Conservation (phyloP, 1,284 basidiomycete genomes). For the Trametes pubescens region DNA sequence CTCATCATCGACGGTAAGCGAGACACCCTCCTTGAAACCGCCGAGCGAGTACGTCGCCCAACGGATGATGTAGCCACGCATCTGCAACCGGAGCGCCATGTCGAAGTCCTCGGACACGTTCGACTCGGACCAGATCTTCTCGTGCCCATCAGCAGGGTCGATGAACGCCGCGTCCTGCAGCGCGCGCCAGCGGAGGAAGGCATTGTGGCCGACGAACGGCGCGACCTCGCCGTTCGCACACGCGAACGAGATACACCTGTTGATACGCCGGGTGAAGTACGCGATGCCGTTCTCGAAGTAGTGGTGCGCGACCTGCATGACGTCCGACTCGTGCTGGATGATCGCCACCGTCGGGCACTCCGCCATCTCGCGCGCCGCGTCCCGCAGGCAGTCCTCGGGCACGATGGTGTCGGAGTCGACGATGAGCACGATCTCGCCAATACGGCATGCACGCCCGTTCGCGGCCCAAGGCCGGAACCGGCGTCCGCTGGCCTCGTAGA, state of each 20-base stretch:
- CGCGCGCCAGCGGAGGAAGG: constrained; percentile 65
- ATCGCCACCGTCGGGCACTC: constrained; percentile 59
- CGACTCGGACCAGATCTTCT: constrained; percentile 63
- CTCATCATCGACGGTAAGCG: constrained; percentile 59
- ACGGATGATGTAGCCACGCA: constrained; percentile 59
- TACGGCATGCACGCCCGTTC: constrained; percentile 48
- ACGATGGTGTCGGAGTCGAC: constrained; percentile 67
- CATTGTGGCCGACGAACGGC: constrained; percentile 68
- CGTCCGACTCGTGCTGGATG: constrained; percentile 59
- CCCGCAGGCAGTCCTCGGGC: constrained; percentile 65
- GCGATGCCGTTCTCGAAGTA: constrained; percentile 68
- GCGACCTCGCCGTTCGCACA: constrained; percentile 62
- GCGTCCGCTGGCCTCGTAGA: constrained; percentile 48
- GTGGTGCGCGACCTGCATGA: constrained; percentile 64
- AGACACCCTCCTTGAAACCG: constrained; percentile 67
- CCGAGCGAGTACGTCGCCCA: constrained; percentile 65
- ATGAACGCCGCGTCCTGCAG: constrained; percentile 59
- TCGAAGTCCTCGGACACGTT: constrained; percentile 72
- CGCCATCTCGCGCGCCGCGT: constrained; percentile 64
- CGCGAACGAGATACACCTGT: constrained; percentile 53
- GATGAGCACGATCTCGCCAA: constrained; percentile 55
- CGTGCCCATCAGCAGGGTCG: constrained; percentile 53
- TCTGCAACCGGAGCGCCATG: constrained; percentile 58
- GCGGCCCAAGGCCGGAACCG: constrained; percentile 52
- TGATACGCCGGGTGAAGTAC: constrained; percentile 62